These are phyloP conservation scores for Saccharomycopsis sp. DNA, from an alignment of 805 yeast species.

Conservation along the genomic window DNA sequence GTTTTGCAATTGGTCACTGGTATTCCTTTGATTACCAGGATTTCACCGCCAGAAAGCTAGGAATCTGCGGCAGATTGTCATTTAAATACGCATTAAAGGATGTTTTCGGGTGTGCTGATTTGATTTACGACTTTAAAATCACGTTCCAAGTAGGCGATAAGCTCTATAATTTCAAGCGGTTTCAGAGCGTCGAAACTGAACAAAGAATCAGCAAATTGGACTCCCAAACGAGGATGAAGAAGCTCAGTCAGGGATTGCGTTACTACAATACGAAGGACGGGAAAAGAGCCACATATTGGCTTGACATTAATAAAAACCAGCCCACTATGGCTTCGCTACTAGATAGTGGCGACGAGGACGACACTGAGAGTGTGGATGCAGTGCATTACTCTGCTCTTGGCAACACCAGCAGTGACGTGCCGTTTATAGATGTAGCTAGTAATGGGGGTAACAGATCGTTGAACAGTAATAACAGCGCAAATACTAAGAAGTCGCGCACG, in stretches of 20 bases:
- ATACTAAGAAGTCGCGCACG: not conserved
- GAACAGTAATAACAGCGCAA: not conserved
- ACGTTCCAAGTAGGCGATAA: constrained; percentile 61
- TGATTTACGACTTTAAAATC: constrained; percentile 66
- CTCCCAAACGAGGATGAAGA: constrained; percentile 54
- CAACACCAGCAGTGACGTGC: not conserved
- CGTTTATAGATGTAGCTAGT: not conserved
- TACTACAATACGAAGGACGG: constrained; percentile 48
- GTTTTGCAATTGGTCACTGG: constrained; percentile 87
- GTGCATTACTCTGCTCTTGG: not conserved
- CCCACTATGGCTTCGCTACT: not conserved
- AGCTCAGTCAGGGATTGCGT: constrained; percentile 78
- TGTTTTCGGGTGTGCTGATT: constrained; percentile 69
- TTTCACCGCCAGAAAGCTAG: constrained; percentile 53
- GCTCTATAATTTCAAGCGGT: constrained; percentile 70
- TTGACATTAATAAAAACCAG: constrained; percentile 26
- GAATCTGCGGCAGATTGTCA: constrained; percentile 63
- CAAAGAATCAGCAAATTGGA: constrained; percentile 62
- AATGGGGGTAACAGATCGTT: not conserved
- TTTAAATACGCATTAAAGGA: constrained; percentile 65
- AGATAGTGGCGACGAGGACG: constrained; percentile 3
- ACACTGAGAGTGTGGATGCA: not conserved
- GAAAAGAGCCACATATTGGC: constrained; percentile 82
- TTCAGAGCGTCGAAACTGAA: constrained; percentile 62
- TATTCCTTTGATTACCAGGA: constrained; percentile 73